Percentiles rank a stretch among this genome's conserved stretches.
phyloP scores from a whole-genome alignment of 2,329 filamentous ascomycete genomes.

The Phyllosticta citriasiana region DNA sequence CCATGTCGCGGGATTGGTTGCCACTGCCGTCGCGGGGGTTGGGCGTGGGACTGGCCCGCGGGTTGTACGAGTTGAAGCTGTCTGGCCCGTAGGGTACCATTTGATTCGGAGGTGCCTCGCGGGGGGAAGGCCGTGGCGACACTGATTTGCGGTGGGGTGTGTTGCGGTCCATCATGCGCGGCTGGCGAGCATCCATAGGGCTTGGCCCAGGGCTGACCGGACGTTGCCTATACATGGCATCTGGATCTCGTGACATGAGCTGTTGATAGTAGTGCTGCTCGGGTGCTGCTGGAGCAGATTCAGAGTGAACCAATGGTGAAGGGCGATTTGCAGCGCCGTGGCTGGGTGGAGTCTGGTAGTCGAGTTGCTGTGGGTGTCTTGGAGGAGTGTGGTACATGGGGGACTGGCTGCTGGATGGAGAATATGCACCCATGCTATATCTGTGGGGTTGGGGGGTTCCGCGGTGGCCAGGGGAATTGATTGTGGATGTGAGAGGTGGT shows the following conservation, averaged over 20 bases:
- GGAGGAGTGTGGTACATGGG: constrained; percentile 12
- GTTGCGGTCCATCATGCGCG: constrained; percentile 33
- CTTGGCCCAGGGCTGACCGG: constrained; percentile 34
- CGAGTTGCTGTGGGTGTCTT: constrained; percentile 21
- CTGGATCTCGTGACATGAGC: constrained; percentile 30
- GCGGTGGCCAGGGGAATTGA: constrained; percentile 11
- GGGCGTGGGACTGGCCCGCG: constrained; percentile 31
- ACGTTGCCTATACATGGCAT: constrained; percentile 33
- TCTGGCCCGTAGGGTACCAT: constrained; percentile 62
- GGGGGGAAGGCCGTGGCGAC: constrained; percentile 52
- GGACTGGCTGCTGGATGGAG: background rate
- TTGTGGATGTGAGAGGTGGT: constrained; percentile 23
- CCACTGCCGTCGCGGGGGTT: constrained; percentile 12
- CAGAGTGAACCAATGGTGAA: constrained; percentile 21
- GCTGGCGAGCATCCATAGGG: constrained; percentile 24
- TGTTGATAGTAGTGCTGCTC: constrained; percentile 35
- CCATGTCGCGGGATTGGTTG: constrained; percentile 15
- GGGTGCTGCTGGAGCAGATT: constrained; percentile 13
- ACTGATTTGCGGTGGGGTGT: constrained; percentile 59
- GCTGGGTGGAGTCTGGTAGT: constrained; percentile 23
- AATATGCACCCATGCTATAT: constrained; percentile 13
- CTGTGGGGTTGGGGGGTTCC: constrained; percentile 12
- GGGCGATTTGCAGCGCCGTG: constrained; percentile 22
- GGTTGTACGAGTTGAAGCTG: constrained; percentile 64
- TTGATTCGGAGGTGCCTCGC: constrained; percentile 46